Evolutionary conservation across 1,284 basidiomycete species (phyloP).

Genomic region (Naganishia albida): DNA sequence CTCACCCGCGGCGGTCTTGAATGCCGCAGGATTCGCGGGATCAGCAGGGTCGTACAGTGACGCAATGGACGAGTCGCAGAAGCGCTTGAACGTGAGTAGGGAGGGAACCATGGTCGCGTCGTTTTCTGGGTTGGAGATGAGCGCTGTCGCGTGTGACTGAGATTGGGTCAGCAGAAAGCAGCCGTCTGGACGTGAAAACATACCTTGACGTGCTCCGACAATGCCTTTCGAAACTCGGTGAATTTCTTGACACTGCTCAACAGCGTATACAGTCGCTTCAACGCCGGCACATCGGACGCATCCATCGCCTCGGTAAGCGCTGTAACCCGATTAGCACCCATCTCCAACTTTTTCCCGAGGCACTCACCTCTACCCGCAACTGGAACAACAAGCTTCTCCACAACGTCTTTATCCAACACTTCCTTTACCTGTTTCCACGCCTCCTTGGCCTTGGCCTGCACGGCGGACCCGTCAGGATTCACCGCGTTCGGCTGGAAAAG

Average conservation of each 20-base stretch:
- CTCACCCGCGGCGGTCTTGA: constrained; percentile 21
- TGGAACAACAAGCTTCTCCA: constrained; percentile 13
- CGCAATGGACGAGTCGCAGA: constrained; percentile 61
- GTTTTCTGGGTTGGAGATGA: constrained; percentile 61
- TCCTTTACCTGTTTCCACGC: constrained; percentile 18
- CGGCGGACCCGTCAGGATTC: constrained; percentile 15
- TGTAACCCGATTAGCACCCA: constrained; percentile 40
- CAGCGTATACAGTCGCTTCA: constrained; percentile 66
- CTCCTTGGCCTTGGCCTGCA: constrained; percentile 12
- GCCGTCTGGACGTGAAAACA: constrained; percentile 53
- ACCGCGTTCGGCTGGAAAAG: constrained; percentile 12
- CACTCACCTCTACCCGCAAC: constrained; percentile 24
- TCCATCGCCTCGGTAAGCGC: constrained; percentile 65
- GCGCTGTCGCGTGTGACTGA: constrained; percentile 32
- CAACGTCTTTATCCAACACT: constrained; percentile 10
- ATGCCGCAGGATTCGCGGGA: constrained; percentile 15
- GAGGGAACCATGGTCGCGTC: constrained; percentile 69
- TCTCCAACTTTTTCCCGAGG: too few species aligned
- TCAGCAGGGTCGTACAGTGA: constrained; percentile 57
- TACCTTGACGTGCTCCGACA: constrained; percentile 61
- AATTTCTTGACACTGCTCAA: constrained; percentile 65
- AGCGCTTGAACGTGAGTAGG: constrained; percentile 70
- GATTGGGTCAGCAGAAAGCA: constrained; percentile 62
- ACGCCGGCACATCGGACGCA: constrained; percentile 56
- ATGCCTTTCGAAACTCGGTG: constrained; percentile 63